Evolutionary conservation across 176 grass and related monocot genomes (phyloP).

Genomic region (Poa annua): DNA sequence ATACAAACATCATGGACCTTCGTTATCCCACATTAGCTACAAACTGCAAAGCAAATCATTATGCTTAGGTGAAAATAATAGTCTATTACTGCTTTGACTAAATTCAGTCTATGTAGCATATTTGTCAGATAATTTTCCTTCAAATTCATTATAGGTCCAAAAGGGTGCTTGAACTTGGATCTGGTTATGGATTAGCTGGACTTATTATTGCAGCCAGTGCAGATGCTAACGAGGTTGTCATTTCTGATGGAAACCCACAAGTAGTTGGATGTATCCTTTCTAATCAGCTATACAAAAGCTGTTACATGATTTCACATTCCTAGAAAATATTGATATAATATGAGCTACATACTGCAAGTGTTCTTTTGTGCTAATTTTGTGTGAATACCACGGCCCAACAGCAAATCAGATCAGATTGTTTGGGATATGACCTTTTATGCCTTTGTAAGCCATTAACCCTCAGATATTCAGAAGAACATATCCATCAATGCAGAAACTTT

Average conservation of each 20-base stretch:
- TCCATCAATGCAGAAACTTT: slow-evolving; percentile 63
- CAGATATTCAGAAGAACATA: slow-evolving; percentile 90
- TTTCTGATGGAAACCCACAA: slow-evolving; percentile 97
- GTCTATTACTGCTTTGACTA: slow-evolving; percentile 23
- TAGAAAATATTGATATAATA: slow-evolving; percentile 12
- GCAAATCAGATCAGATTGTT: not conserved
- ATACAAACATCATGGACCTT: not conserved
- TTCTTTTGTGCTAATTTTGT: slow-evolving; percentile 1
- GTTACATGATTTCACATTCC: not conserved
- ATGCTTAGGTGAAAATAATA: slow-evolving; percentile 10
- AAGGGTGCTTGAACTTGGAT: slow-evolving; percentile 94
- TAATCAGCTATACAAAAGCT: slow-evolving; percentile 7
- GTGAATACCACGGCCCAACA: not conserved
- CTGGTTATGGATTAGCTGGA: slow-evolving; percentile 86
- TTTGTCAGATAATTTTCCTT: slow-evolving; percentile 31
- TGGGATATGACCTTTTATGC: not conserved
- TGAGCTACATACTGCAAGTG: not conserved
- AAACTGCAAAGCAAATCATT: slow-evolving; percentile 25
- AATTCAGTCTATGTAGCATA: slow-evolving; percentile 18
- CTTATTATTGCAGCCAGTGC: slow-evolving; percentile 78
- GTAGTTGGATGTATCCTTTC: slow-evolving; percentile 96
- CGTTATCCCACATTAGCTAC: slow-evolving; percentile 1
- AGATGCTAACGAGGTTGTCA: slow-evolving; percentile 72
- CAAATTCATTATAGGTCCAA: slow-evolving; percentile 61
- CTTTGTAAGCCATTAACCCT: slow-evolving; percentile 67